These are phyloP conservation scores for Rhododendron kiyosumense DNA, from an alignment of 148 eudicot genomes.

Conservation along the genomic window DNA sequence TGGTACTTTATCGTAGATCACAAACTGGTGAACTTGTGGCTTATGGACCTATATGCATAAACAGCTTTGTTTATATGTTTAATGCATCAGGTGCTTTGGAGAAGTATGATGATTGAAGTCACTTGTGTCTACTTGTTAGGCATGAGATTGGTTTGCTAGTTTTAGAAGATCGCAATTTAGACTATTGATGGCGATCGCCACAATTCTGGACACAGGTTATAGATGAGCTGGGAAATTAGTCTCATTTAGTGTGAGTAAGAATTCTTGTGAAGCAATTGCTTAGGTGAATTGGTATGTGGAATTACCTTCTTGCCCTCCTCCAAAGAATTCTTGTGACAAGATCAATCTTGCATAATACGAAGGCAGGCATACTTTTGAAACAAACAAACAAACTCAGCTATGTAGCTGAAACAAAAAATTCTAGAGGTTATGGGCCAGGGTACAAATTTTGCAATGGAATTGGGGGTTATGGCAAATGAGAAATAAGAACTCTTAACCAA, in stretches of 20 bases:
- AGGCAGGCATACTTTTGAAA: not conserved
- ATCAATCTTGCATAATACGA: not conserved
- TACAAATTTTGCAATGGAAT: not conserved
- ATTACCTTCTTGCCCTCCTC: too few relatives aligned
- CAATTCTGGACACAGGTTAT: not conserved
- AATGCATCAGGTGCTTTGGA: not conserved
- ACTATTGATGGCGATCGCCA: not conserved
- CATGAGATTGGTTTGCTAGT: not conserved
- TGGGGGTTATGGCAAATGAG: not conserved
- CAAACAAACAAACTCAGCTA: not conserved
- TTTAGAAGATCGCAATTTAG: not conserved
- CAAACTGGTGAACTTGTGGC: not conserved
- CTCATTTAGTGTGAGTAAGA: not conserved
- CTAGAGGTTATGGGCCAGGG: not conserved
- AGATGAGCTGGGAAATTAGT: not conserved
- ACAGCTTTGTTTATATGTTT: not conserved
- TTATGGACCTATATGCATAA: not conserved
- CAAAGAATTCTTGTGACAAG: not conserved
- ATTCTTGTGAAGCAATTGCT: not conserved
- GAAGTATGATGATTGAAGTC: not conserved
- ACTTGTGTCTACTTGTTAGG: not conserved
- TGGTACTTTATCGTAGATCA: not conserved
- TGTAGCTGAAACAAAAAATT: not conserved
- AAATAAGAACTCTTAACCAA: too few relatives aligned
- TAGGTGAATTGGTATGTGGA: too few relatives aligned